phyloP scores from a whole-genome alignment of 805 yeast genomes.

The Priceomyces haplophilus region DNA sequence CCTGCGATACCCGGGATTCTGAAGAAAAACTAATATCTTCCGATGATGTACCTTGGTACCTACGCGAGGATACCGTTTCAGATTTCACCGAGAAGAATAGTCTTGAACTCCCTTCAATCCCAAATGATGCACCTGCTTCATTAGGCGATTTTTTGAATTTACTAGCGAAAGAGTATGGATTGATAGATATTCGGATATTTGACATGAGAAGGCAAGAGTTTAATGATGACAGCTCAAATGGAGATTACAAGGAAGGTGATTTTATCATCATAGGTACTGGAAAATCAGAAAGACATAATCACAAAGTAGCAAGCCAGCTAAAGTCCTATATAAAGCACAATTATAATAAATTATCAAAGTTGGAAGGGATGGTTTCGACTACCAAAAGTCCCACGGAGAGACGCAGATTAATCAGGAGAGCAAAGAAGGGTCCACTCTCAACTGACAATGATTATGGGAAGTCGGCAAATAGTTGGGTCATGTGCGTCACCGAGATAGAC shows the following conservation, averaged over 20 bases:
- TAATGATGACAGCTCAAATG: constrained; percentile 27
- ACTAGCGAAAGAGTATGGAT: constrained; percentile 60
- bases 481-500: constrained; percentile 65
- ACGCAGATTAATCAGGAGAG: constrained; percentile 46
- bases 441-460: constrained; percentile 56
- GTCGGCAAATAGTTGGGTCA: constrained; percentile 74
- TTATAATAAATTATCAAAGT: constrained; percentile 38
- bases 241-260: constrained; percentile 26
- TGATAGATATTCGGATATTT: constrained; percentile 58
- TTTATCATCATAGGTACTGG: constrained; percentile 67
- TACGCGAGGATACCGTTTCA: constrained; percentile 42
- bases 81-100: constrained; percentile 22
- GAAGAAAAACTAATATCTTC: neutral
- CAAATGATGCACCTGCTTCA: constrained; percentile 54
- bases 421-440: constrained; percentile 51
- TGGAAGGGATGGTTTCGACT: constrained; percentile 71
- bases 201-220: constrained; percentile 50
- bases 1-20: neutral
- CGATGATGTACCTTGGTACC: constrained; percentile 55
- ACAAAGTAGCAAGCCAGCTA: constrained; percentile 63
- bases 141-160: constrained; percentile 44
- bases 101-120: constrained; percentile 52
- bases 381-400: constrained; percentile 42
- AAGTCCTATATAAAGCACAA: constrained; percentile 54
- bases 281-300: constrained; percentile 70